Conservation (phyloP, 345 rosid species). For the Citropsis articulata region DNA sequence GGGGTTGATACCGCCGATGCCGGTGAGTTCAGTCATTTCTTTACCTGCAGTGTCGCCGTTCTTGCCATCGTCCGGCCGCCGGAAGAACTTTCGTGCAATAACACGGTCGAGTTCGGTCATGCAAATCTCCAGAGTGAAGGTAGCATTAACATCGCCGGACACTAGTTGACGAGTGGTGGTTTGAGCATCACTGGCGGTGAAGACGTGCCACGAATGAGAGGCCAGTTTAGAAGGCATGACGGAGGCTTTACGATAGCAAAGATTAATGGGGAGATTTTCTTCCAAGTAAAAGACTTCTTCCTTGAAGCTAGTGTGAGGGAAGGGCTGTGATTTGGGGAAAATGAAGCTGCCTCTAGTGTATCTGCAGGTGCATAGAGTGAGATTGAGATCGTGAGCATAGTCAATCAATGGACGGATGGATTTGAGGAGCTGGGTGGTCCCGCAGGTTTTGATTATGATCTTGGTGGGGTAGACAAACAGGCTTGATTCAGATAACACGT, state of each 20-base stretch:
- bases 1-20: constrained; percentile 62
- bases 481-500: constrained; percentile 94
- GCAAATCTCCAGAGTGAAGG: constrained; percentile 77
- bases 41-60: constrained; percentile 60
- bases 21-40: constrained; percentile 79
- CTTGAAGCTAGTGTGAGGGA: constrained; percentile 78
- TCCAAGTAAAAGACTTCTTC: constrained; percentile 75
- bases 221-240: constrained; percentile 68
- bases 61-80: constrained; percentile 35
- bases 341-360: constrained; percentile 95
- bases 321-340: constrained; percentile 84
- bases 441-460: constrained; percentile 96
- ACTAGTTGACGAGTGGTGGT: constrained; percentile 6
- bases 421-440: constrained; percentile 94
- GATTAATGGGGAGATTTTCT: constrained; percentile 51
- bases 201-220: constrained; percentile 84
- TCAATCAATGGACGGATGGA: constrained; percentile 77
- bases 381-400: constrained; percentile 59
- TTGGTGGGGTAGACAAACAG: constrained; percentile 91
- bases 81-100: constrained; percentile 58
- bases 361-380: constrained; percentile 52
- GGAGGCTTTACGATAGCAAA: constrained; percentile 64
- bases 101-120: constrained; percentile 91
- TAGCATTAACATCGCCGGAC: neutral
- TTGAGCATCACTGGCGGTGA: constrained; percentile 50